phyloP scores from a whole-genome alignment of 1,284 basidiomycete species.

The Apiotrichum domesticum region DNA sequence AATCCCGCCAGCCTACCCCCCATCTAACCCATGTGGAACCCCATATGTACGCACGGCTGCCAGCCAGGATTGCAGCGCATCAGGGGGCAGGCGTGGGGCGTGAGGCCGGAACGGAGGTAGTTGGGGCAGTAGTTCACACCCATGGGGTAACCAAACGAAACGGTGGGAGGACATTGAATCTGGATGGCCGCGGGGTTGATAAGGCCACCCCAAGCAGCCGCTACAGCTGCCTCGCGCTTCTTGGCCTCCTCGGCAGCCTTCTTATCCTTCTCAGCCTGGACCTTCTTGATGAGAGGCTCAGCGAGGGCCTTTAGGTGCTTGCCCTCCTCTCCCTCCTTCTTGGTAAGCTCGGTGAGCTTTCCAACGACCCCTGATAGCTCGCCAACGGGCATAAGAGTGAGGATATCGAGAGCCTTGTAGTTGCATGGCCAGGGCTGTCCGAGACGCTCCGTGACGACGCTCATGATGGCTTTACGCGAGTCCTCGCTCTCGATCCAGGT shows the following conservation, averaged over 20 bases:
- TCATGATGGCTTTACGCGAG: conserved; percentile 32
- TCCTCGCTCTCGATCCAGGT: conserved; percentile 13
- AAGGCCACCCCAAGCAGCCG: conserved; percentile 29
- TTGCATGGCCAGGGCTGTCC: conserved; percentile 38
- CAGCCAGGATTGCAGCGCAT: background rate
- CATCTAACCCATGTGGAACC: background rate
- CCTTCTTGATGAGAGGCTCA: conserved; percentile 28
- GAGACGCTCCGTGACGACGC: conserved; percentile 33
- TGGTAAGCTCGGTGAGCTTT: conserved; percentile 23
- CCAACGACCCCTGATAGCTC: conserved; percentile 24
- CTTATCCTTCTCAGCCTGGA: conserved; percentile 17
- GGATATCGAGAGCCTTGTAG: conserved; percentile 38
- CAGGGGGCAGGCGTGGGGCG: background rate
- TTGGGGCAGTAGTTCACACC: background rate
- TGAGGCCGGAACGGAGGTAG: background rate
- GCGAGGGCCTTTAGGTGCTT: conserved; percentile 28
- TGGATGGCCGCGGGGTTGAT: background rate
- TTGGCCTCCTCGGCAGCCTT: conserved; percentile 29
- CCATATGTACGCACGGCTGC: conserved; percentile 1
- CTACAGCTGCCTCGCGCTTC: conserved; percentile 27
- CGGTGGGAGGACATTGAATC: background rate
- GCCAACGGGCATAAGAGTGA: conserved; percentile 20
- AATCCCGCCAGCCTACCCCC: no score
- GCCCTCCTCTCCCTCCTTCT: conserved; percentile 20
- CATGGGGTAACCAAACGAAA: background rate